Evolutionary conservation across 352 stramenopile genomes (phyloP).

Genomic region (Globisporangium apiculatum): DNA sequence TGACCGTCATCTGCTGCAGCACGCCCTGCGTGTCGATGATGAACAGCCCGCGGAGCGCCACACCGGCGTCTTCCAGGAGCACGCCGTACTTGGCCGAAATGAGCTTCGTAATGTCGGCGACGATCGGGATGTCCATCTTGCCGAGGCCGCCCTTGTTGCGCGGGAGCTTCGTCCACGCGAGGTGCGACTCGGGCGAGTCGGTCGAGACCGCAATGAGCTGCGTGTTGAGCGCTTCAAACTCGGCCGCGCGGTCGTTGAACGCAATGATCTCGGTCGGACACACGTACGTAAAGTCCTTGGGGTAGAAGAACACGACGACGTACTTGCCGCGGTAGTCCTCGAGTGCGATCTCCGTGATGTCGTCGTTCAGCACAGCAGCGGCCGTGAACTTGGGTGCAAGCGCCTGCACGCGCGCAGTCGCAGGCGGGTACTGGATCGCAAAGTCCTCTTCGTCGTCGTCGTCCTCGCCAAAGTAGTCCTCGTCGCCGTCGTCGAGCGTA

Average conservation of each 20-base stretch:
- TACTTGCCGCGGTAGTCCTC: conserved; percentile 86
- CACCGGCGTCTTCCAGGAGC: conserved; percentile 75
- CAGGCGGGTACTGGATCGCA: conserved; percentile 74
- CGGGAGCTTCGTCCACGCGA: conserved; percentile 84
- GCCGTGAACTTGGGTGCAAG: conserved; percentile 73
- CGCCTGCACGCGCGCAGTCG: conserved; percentile 48
- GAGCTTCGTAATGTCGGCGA: conserved; percentile 91
- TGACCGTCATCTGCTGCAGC: conserved; percentile 86
- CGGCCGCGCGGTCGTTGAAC: conserved; percentile 77
- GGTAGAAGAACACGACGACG: conserved; percentile 90
- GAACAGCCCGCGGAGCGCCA: conserved; percentile 89
- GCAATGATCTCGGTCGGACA: conserved; percentile 90
- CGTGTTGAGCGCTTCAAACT: conserved; percentile 83
- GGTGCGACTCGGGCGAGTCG: conserved; percentile 88
- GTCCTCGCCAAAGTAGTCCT: conserved; percentile 61
- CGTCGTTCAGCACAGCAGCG: conserved; percentile 64
- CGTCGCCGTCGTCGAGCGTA: conserved; percentile 22
- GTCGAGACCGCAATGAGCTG: conserved; percentile 86
- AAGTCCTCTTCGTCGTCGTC: conserved; percentile 59
- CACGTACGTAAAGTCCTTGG: conserved; percentile 89
- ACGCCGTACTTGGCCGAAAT: conserved; percentile 90
- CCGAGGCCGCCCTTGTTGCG: conserved; percentile 90
- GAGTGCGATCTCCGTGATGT: conserved; percentile 80
- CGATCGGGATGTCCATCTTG: conserved; percentile 90
- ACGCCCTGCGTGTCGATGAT: conserved; percentile 90